phyloP scores from a whole-genome alignment of 345 rosid species.

The Aurinia saxatilis region DNA sequence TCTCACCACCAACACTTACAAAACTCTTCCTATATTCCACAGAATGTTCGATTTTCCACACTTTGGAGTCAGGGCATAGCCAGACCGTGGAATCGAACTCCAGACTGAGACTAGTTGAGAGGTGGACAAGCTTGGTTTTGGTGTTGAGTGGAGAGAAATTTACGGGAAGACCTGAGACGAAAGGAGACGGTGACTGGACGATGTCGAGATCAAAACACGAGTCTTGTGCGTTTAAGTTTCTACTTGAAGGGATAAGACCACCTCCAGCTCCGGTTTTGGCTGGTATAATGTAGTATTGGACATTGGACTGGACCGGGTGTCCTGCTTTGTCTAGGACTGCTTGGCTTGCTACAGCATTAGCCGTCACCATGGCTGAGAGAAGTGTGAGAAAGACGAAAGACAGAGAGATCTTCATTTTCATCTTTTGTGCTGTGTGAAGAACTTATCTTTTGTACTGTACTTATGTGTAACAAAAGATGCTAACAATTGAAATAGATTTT shows the following conservation, averaged over 20 bases:
- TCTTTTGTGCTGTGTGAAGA: slow-evolving; percentile 4
- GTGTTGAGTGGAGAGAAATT: slow-evolving; percentile 6
- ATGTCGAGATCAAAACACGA: slow-evolving; percentile 18
- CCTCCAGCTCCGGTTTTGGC: slow-evolving; percentile 25
- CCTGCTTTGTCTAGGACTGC: slow-evolving; percentile 8
- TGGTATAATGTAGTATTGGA: slow-evolving; percentile 25
- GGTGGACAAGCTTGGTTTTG: slow-evolving; percentile 7
- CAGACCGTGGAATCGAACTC: slow-evolving; percentile 21
- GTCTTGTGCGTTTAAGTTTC: slow-evolving; percentile 2
- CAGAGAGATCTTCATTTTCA: slow-evolving; percentile 1
- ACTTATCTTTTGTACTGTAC: background rate
- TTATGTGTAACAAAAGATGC: background rate
- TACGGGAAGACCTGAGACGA: slow-evolving; percentile 23
- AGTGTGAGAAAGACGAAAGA: slow-evolving; percentile 8
- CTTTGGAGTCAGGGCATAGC: slow-evolving; percentile 18
- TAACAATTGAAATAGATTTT: background rate
- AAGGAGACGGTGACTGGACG: slow-evolving; percentile 19
- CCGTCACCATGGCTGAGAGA: slow-evolving; percentile 3
- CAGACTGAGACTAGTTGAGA: slow-evolving; percentile 11
- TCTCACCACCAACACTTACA: slow-evolving; percentile 19
- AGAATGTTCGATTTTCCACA: slow-evolving; percentile 19
- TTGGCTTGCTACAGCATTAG: background rate
- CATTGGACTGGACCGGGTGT: slow-evolving; percentile 3
- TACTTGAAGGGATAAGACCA: slow-evolving; percentile 18
- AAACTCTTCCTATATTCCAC: slow-evolving; percentile 11